A percentile compares a stretch with the other conserved stretches of the same genome.
Evolutionary conservation across 192 early-diverging fungal genomes (phyloP).

Genomic region (Podochytrium sp.): DNA sequence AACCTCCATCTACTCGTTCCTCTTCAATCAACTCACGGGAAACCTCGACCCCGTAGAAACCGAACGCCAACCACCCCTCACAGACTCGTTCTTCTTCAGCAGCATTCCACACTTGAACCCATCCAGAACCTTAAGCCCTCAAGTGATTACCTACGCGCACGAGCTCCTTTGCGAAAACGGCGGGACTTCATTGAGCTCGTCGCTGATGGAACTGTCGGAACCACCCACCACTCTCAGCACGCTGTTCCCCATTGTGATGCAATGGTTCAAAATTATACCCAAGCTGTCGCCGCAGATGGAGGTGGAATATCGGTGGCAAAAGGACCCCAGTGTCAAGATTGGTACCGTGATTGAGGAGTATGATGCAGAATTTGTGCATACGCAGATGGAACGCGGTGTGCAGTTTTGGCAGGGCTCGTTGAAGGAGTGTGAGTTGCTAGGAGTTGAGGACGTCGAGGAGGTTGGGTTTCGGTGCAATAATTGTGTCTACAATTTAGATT

Average conservation of each 20-base stretch:
- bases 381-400: neutral
- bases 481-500: neutral
- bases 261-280: conserved; percentile 10
- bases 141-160: neutral
- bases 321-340: neutral
- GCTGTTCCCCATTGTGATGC: neutral
- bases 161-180: neutral
- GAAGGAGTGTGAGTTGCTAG: neutral
- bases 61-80: neutral
- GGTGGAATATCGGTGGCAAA: conserved; percentile 9
- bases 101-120: neutral
- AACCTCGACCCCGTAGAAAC: too few relatives aligned
- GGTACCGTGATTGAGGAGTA: neutral
- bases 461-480: neutral
- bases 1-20: neutral
- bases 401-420: neutral
- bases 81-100: neutral
- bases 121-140: neutral
- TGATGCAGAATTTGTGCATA: neutral
- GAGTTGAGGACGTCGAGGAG: neutral
- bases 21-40: neutral
- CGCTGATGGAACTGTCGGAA: neutral
- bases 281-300: neutral
- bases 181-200: too few relatives aligned
- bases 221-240: neutral